These are phyloP conservation scores for Colletotrichum lindemuthianum DNA, from an alignment of 2,329 filamentous ascomycete species.

Conservation along the genomic window DNA sequence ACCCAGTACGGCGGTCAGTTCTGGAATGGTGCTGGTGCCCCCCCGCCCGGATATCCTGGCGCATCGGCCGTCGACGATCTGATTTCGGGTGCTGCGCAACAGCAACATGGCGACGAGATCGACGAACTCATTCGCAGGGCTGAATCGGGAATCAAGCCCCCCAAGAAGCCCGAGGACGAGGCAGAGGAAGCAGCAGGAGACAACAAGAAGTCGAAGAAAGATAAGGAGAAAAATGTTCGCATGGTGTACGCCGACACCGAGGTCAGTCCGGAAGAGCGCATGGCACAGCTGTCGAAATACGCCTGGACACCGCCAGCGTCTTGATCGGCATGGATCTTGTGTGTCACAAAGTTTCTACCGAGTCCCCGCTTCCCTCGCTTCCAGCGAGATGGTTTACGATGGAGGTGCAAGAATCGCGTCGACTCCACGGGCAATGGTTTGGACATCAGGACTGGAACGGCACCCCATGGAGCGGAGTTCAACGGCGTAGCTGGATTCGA, in stretches of 20 bases:
- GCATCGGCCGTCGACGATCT: constrained; percentile 41
- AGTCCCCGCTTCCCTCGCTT: background rate
- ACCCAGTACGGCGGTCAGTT: constrained; percentile 49
- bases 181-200: constrained; percentile 56
- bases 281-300: constrained; percentile 82
- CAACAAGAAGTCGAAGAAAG: constrained; percentile 75
- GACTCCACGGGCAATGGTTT: background rate
- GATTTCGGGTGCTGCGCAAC: constrained; percentile 54
- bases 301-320: constrained; percentile 63
- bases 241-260: constrained; percentile 87
- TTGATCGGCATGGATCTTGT: background rate
- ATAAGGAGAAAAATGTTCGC: constrained; percentile 72
- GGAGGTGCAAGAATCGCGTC: background rate
- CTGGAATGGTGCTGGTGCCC: constrained; percentile 40
- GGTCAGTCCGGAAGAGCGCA: constrained; percentile 87
- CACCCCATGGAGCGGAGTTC: constrained; percentile 30
- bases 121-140: constrained; percentile 73
- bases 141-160: constrained; percentile 67
- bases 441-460: constrained; percentile 20
- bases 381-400: background rate
- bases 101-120: constrained; percentile 66
- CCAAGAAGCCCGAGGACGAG: constrained; percentile 51
- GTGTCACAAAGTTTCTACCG: background rate
- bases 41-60: constrained; percentile 49
- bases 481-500: constrained; percentile 29